phyloP scores from a whole-genome alignment of 352 stramenopile species.

The Globisporangium cylindrosporum region DNA sequence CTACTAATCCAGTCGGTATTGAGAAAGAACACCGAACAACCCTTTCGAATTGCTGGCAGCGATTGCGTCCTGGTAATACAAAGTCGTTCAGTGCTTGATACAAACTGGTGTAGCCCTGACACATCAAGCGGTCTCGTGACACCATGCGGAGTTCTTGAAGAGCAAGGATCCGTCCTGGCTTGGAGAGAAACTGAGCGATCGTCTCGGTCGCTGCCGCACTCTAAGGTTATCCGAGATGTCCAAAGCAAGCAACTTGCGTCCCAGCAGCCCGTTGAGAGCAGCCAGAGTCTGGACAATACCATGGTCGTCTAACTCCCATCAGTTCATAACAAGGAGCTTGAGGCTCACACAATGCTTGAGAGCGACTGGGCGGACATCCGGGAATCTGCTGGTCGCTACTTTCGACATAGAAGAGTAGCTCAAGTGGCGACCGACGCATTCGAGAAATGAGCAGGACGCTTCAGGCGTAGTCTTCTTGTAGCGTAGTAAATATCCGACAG shows the following conservation, averaged over 20 bases:
- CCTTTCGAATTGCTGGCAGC: no score
- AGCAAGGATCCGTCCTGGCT: background rate
- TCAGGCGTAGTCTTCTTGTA: background rate
- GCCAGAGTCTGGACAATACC: background rate
- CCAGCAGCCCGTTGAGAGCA: background rate
- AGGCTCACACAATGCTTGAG: background rate
- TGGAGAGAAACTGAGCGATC: background rate
- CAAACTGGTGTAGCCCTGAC: background rate
- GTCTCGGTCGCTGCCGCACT: background rate
- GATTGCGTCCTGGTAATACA: no score
- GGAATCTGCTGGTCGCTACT: background rate
- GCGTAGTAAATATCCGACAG: no score
- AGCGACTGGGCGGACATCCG: background rate
- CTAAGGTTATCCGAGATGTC: background rate
- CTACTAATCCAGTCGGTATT: background rate
- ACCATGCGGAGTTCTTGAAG: background rate
- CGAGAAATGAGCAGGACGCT: background rate
- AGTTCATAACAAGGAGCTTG: background rate
- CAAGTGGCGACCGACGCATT: background rate
- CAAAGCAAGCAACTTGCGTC: background rate
- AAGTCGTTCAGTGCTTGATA: no score
- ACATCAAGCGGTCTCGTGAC: background rate
- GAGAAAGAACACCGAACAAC: no score
- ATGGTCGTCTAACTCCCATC: background rate
- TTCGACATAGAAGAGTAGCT: background rate